A percentile compares a stretch with the other conserved stretches of the same genome.
Evolutionary conservation across 768 basidiomycete genomes (phyloP).

Genomic region (Fomitopsis serialis): DNA sequence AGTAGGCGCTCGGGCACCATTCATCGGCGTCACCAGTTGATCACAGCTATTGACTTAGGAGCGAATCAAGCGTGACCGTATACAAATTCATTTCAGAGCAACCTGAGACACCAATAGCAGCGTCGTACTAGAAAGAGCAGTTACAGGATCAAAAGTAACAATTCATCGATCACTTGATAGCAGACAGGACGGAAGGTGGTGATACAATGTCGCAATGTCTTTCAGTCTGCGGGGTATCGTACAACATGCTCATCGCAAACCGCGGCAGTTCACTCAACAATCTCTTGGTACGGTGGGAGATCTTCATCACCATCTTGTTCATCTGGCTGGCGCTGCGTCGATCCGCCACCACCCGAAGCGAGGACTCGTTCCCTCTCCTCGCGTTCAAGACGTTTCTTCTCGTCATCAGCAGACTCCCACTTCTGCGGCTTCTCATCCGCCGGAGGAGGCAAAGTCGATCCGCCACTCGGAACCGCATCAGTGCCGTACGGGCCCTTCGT

Average conservation of each 20-base stretch:
- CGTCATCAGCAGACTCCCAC: conserved; percentile 55
- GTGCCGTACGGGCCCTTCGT: conserved; percentile 2
- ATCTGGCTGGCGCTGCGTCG: conserved; percentile 24
- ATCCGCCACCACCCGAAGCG: conserved; percentile 13
- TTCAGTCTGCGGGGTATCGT: background rate
- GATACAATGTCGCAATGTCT: background rate
- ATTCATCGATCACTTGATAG: background rate
- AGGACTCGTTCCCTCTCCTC: conserved; percentile 48
- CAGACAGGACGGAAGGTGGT: too few species aligned
- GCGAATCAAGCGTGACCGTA: too few species aligned
- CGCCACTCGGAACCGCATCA: conserved; percentile 5
- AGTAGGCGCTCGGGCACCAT: too few species aligned
- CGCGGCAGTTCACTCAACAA: conserved; percentile 6
- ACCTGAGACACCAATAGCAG: too few species aligned
- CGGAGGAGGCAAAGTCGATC: conserved; percentile 38
- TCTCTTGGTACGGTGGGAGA: conserved; percentile 41
- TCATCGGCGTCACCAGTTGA: too few species aligned
- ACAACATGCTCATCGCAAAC: background rate
- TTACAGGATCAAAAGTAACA: background rate
- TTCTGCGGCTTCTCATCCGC: conserved; percentile 51
- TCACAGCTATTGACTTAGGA: too few species aligned
- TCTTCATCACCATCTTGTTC: conserved; percentile 24
- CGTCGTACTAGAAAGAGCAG: background rate
- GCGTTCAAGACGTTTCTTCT: conserved; percentile 55
- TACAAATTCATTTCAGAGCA: too few species aligned